Percentiles rank a stretch among this genome's conserved stretches.
phyloP scores from a whole-genome alignment of 73 alveolate species.

The Paramecium primaurelia region DNA sequence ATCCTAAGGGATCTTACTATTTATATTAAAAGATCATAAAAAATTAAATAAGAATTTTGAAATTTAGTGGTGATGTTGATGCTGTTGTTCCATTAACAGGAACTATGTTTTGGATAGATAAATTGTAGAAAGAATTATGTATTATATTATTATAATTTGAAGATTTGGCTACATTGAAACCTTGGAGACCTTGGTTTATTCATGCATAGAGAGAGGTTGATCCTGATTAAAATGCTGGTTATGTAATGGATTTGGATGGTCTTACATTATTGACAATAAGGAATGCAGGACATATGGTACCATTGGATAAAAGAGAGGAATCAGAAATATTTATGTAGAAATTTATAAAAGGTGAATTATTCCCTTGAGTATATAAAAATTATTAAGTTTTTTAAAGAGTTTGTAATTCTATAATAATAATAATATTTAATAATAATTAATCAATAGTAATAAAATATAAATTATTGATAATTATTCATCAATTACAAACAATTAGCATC shows the following conservation, averaged over 20 bases:
- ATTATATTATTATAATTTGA: not conserved
- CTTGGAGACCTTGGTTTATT: slow-evolving; percentile 49
- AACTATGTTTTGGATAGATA: not conserved
- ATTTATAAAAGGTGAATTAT: not conserved
- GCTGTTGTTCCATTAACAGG: slow-evolving; percentile 39
- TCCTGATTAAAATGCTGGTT: slow-evolving; percentile 1
- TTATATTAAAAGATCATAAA: not conserved
- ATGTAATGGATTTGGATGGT: not conserved
- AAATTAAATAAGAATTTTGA: not conserved
- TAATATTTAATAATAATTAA: not conserved
- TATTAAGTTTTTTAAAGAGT: not conserved
- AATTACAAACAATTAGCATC: not conserved
- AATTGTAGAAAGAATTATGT: slow-evolving; percentile 7
- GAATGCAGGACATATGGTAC: slow-evolving; percentile 48
- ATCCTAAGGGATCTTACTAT: not conserved
- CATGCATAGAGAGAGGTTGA: not conserved
- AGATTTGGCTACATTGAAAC: not conserved
- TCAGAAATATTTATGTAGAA: not conserved
- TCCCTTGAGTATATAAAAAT: not conserved
- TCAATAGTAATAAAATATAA: not conserved
- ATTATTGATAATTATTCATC: not conserved
- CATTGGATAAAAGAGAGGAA: not conserved
- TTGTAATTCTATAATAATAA: not conserved
- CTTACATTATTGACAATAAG: not conserved
- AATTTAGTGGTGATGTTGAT: slow-evolving; percentile 48